Percentiles rank a stretch among this genome's conserved stretches.
Conservation (phyloP, 179 eudicot genomes). For the Heliamphora pulchella region DNA sequence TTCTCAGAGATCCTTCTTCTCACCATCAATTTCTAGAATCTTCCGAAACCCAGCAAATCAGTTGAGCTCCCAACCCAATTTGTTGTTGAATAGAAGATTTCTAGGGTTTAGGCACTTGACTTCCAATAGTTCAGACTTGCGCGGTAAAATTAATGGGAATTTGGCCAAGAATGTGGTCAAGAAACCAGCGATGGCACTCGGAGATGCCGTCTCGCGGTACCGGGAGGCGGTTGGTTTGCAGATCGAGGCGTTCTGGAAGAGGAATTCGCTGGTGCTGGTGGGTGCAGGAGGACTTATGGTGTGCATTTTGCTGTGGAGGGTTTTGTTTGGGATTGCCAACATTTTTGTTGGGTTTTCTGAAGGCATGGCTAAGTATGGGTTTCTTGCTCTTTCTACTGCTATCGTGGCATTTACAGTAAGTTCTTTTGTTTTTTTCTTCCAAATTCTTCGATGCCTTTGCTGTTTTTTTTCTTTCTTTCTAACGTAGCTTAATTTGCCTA, state of each 20-base stretch:
- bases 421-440: constrained; percentile 17
- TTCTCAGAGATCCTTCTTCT: constrained; percentile 24
- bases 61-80: constrained; percentile 17
- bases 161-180: constrained; percentile 47
- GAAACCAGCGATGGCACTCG: constrained; percentile 42
- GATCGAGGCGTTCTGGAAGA: constrained; percentile 88
- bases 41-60: constrained; percentile 17
- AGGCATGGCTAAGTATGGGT: constrained; percentile 98
- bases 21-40: constrained; percentile 20
- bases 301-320: constrained; percentile 82
- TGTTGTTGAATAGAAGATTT: constrained; percentile 16
- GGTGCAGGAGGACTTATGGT: constrained; percentile 71
- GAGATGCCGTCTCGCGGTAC: constrained; percentile 45
- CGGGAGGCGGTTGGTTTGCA: constrained; percentile 68
- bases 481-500: background rate
- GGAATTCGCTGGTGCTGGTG: constrained; percentile 57
- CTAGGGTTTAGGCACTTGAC: constrained; percentile 35
- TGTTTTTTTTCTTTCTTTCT: background rate
- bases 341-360: constrained; percentile 86
- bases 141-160: constrained; percentile 24
- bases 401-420: constrained; percentile 94
- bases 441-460: background rate
- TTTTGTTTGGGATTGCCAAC: constrained; percentile 83
- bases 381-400: constrained; percentile 87
- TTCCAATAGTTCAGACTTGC: constrained; percentile 20